These are phyloP conservation scores for Polyrhizophydium stewartii DNA, from an alignment of 371 early-diverging fungal genomes.

Conservation along the genomic window DNA sequence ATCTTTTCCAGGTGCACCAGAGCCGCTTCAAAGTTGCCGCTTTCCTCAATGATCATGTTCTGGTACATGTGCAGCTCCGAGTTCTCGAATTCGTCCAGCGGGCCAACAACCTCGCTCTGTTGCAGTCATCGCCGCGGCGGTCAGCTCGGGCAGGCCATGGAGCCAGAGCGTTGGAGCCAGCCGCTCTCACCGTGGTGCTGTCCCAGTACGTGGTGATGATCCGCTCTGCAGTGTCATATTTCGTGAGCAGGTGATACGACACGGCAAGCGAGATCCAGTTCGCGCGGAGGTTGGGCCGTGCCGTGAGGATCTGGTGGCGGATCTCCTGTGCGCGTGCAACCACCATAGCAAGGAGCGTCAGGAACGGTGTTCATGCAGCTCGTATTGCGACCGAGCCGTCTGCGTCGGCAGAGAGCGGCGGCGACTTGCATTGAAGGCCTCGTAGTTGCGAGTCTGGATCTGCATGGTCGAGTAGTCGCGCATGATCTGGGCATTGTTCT, in stretches of 20 bases:
- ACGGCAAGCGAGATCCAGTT: conserved; percentile 87
- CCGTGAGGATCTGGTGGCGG: conserved; percentile 57
- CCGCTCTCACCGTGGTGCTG: background rate
- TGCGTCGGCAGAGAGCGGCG: too few species aligned
- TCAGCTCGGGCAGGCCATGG: conserved; percentile 2
- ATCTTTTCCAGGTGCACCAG: conserved; percentile 70
- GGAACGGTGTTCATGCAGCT: too few species aligned
- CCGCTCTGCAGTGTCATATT: conserved; percentile 68
- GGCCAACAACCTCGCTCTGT: background rate
- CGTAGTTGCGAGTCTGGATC: conserved; percentile 85
- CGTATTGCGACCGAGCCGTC: too few species aligned
- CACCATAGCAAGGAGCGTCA: too few species aligned
- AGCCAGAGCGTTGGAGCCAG: background rate
- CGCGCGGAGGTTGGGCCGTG: conserved; percentile 63
- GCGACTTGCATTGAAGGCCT: conserved; percentile 63
- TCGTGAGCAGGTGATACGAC: conserved; percentile 75
- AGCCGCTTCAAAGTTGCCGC: conserved; percentile 69
- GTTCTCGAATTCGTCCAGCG: conserved; percentile 62
- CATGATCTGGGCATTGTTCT: conserved; percentile 87
- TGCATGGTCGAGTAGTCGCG: conserved; percentile 81
- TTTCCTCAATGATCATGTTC: conserved; percentile 72
- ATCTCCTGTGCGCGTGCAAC: conserved; percentile 46
- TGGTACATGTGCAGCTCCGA: conserved; percentile 77
- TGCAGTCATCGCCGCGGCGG: background rate
- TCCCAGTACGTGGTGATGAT: conserved; percentile 54